phyloP scores from a whole-genome alignment of 345 rosid genomes.

The Eucalyptus pauciflora region DNA sequence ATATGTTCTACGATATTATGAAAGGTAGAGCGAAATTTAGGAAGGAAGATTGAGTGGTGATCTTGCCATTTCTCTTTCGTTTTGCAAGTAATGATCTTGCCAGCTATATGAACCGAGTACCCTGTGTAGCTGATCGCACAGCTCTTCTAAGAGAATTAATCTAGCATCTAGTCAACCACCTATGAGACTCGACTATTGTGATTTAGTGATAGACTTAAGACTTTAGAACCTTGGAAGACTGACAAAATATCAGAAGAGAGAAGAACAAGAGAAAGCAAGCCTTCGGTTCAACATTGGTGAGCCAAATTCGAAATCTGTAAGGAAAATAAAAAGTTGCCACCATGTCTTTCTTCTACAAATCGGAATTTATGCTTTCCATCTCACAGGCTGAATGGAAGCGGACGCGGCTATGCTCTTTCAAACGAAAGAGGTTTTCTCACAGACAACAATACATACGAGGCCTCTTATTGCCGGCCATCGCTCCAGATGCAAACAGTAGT shows the following conservation, averaged over 20 bases:
- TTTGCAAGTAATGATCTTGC: not conserved
- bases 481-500: not conserved
- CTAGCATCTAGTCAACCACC: not conserved
- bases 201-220: not conserved
- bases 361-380: not conserved
- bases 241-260: not conserved
- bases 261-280: not conserved
- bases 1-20: not conserved
- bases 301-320: not conserved
- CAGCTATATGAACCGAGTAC: not conserved
- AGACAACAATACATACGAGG: not conserved
- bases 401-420: not conserved
- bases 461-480: not conserved
- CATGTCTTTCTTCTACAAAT: not conserved
- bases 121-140: not conserved
- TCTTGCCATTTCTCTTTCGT: not conserved
- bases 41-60: not conserved
- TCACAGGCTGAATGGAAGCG: not conserved
- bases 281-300: not conserved
- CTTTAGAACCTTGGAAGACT: not conserved
- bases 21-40: not conserved
- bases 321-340: not conserved
- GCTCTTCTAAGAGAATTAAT: not conserved
- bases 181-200: not conserved
- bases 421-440: not conserved